Base-by-base conservation (phyloP, 257 asterid species). In the Lithospermum erythrorhizon region DNA sequence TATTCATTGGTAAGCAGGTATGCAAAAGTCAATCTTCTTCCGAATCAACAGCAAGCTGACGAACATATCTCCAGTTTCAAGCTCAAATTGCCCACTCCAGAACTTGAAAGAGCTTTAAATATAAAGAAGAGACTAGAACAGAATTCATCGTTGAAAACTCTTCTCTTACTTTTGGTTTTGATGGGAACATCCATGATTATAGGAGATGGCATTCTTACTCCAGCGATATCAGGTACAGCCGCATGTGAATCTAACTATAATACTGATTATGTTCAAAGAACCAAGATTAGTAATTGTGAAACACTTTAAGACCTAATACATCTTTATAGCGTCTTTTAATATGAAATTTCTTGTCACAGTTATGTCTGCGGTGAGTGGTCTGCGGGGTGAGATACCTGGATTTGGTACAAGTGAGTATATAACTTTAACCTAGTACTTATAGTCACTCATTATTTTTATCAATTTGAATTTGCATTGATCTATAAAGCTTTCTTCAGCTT, bases 281-380 rank as follows among this genome's bases (percentile, higher is more conserved):
- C 49, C 14, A 41, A 41, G 11, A 41, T 11, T 41, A 41, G 17
- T 13, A 41, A 41, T 41, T 41, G 18, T 41, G 14, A 2, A 41
- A 41, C 4, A 14, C 27, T 53, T 7, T 11, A 53, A 53, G 57
- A 53, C 57, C 1, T 53, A 22, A 13, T 53, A 11, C 15, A 53
- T 53, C 27, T 7, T 22, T 22, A 53, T 9, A 53, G 53, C 25
- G 7, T 68, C 59, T 66, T 19, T 65, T 76, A 27, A 73, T 45
- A 27, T 27, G 21, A 61, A 58, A 65, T 76, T 62, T 74, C 68
- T 60, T 63, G 55, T 71, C 66, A 64, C 95, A 91, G 98, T 91
- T 57, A 81, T 91, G 95, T 91, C 98, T 62, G 95, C 96, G 54
- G 94, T 91, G 74, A 88, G 95, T 49, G 98, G 98, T 72, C 72